A percentile compares a stretch with the other conserved stretches of the same genome.
These are phyloP conservation scores for Klebsormidium nitens DNA, from an alignment of 139 green algal genomes.

Conservation along the genomic window DNA sequence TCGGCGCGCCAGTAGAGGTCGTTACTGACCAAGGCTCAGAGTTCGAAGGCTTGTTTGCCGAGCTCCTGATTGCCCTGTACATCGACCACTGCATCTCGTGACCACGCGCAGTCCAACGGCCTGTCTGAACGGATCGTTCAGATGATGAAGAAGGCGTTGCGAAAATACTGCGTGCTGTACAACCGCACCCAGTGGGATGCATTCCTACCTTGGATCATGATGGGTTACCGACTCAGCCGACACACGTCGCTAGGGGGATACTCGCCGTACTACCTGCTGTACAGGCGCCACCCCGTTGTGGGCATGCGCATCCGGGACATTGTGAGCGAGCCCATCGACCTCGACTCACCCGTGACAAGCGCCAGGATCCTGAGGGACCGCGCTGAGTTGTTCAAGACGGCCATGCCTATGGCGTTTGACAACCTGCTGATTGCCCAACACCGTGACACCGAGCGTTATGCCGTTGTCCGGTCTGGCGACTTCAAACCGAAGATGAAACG, in stretches of 20 bases:
- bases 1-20: too few relatives aligned
- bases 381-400: neutral
- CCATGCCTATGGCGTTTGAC: conserved; percentile 5
- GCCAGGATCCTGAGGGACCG: neutral
- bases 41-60: neutral
- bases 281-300: neutral
- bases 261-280: conserved; percentile 1
- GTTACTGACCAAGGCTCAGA: neutral
- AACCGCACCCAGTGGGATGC: neutral
- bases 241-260: neutral
- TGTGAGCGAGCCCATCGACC: neutral
- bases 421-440: conserved; percentile 6
- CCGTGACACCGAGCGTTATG: neutral
- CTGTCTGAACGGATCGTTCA: neutral
- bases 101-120: neutral
- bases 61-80: neutral
- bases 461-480: neutral
- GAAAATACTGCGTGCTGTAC: too few relatives aligned
- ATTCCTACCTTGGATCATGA: neutral
- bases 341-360: neutral
- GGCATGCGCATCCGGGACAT: neutral
- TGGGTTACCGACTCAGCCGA: conserved; percentile 5
- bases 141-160: too few relatives aligned
- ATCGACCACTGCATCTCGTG: too few relatives aligned
- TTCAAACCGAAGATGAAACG: neutral